phyloP scores from a whole-genome alignment of 805 yeast species.

The Saccharomycopsis microspora region DNA sequence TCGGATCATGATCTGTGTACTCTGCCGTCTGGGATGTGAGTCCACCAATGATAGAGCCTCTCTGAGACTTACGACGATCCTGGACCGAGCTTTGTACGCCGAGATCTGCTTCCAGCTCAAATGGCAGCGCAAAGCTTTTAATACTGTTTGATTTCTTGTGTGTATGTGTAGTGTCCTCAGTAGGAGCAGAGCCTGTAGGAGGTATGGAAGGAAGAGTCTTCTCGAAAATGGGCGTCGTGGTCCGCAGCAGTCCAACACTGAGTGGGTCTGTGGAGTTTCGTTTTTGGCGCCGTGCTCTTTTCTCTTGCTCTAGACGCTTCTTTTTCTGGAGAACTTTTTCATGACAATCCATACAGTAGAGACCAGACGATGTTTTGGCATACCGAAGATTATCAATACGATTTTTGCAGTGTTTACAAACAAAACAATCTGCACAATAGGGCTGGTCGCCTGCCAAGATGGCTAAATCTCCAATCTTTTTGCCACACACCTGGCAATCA shows the following conservation, averaged over 20 bases:
- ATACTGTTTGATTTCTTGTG: not conserved
- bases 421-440: constrained; percentile 82
- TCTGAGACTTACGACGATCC: no score
- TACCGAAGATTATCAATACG: constrained; percentile 82
- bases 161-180: not conserved
- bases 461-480: constrained; percentile 86
- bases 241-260: not conserved
- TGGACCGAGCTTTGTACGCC: no score
- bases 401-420: constrained; percentile 77
- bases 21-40: constrained; percentile 3
- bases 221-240: constrained; percentile 13
- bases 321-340: constrained; percentile 69
- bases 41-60: no score
- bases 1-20: not conserved
- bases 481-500: constrained; percentile 72
- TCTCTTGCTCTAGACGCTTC: constrained; percentile 41
- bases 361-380: constrained; percentile 86
- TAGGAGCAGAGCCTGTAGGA: not conserved
- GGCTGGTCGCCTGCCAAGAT: constrained; percentile 93
- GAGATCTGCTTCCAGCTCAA: constrained; percentile 2
- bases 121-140: constrained; percentile 11
- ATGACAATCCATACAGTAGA: constrained; percentile 90
- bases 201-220: constrained; percentile 15
- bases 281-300: constrained; percentile 17
- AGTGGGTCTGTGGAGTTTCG: constrained; percentile 4